These are phyloP conservation scores for Citrus sp. DNA, from an alignment of 345 rosid species.

Conservation along the genomic window DNA sequence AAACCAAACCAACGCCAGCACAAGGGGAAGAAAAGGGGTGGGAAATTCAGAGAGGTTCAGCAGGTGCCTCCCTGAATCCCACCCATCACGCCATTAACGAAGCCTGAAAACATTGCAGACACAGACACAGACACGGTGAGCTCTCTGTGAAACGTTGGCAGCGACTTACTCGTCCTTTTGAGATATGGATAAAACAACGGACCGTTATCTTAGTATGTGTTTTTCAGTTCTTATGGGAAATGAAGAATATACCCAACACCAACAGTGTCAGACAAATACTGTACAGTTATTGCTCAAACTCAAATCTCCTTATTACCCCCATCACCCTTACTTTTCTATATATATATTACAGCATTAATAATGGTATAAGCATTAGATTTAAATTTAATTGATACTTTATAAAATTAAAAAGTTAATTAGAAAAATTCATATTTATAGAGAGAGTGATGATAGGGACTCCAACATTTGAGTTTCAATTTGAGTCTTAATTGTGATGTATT, in stretches of 20 bases:
- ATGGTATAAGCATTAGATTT: no score
- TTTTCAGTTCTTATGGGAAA: conserved; percentile 11
- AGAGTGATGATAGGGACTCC: no score
- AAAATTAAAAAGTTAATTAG: no score
- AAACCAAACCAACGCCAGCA: not conserved
- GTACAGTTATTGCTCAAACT: not conserved
- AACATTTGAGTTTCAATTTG: no score
- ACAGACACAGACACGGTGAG: not conserved
- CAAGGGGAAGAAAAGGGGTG: not conserved
- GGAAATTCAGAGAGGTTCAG: conserved; percentile 47
- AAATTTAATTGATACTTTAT: no score
- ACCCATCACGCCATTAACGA: conserved; percentile 49
- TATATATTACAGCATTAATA: no score
- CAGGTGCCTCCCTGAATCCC: conserved; percentile 50
- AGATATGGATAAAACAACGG: not conserved
- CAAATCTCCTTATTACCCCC: conserved; percentile 4
- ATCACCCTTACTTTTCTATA: not conserved
- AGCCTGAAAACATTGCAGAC: conserved; percentile 50
- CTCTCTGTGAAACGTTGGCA: not conserved
- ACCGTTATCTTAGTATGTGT: conserved; percentile 3
- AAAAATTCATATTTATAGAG: no score
- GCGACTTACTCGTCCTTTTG: no score
- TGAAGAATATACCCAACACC: conserved; percentile 42
- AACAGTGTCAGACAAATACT: conserved; percentile 39
- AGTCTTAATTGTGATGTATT: accelerated